A percentile compares a stretch with the other conserved stretches of the same genome.
Conservation (phyloP, 148 eudicot species). For the Vaccinium darrowii region DNA sequence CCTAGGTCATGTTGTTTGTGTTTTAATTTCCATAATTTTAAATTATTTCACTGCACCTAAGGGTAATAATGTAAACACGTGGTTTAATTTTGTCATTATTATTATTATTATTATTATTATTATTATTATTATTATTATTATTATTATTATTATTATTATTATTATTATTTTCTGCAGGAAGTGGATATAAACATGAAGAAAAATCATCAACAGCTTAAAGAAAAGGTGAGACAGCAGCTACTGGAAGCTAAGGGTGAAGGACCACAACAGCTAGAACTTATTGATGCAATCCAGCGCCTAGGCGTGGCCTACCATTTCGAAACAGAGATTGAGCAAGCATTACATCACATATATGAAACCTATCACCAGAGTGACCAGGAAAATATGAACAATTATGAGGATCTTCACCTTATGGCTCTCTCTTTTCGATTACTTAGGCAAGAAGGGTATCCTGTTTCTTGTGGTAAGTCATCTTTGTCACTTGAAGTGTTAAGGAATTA, state of each 20-base stretch:
- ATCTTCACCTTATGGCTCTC: constrained; percentile 13
- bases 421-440: constrained; percentile 27
- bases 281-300: constrained; percentile 22
- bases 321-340: constrained; percentile 17
- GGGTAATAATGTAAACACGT: too few relatives aligned
- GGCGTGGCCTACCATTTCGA: constrained; percentile 24
- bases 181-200: neutral
- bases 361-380: neutral
- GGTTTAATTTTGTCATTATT: too few relatives aligned
- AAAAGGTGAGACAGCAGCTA: too few relatives aligned
- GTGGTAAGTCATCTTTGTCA: constrained; percentile 9
- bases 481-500: neutral
- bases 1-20: too few relatives aligned
- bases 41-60: too few relatives aligned
- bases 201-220: neutral
- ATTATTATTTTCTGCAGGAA: neutral
- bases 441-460: constrained; percentile 16
- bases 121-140: too few relatives aligned
- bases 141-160: too few relatives aligned
- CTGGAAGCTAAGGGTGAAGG: too few relatives aligned
- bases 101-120: too few relatives aligned
- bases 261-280: too few relatives aligned
- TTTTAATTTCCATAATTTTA: too few relatives aligned
- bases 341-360: constrained; percentile 12
- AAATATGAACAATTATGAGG: neutral